Evolutionary conservation across 176 grass and related monocot species (phyloP), one percentile per base, ranked within the genome.

Genomic region (Musa acuminata): DNA sequence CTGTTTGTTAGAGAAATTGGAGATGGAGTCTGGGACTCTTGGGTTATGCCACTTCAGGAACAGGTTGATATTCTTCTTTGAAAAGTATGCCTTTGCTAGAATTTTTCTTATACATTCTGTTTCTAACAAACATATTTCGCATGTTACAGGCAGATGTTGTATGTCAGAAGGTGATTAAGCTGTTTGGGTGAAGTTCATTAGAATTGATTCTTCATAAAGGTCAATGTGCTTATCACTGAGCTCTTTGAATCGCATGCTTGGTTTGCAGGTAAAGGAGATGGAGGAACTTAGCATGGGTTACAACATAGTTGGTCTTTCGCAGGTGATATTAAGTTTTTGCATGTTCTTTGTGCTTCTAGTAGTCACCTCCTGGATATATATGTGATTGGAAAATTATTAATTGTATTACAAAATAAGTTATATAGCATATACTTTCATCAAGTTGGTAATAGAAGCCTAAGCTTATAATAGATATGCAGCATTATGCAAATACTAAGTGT

Each of bases 281-380:
- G 63, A 88, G 80, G 90, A 92, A 69, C 83, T 97, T 8, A 81
- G 80, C 8, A 68, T 77, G 77, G 93, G 93, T 78, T 97, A 88
- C 87, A 97, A 73, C 75, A 93, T 97, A 55, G 62, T 97, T 74
- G 93, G 90, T 66, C 87, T 97, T 66, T 97, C 93, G 71, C 93
- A 93, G 93, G 93, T 97, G 70, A 16, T 43, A 27, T 80, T 76
- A 76, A 67, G 26, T 84, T 13, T 51, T 82, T 26, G 49, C 82
- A 48, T 70, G 62, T 67, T 13, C 43, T 20, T 22, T 26, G 35
- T 57, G 8, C 17, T 19, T 74, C 16, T 55, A 20, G 12, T 35
- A 16, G 16, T 55, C 52, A 74, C 17, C 49, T 57, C 2, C 55
- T 57, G 1, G 55, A 57, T 57, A 4, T 12, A 57, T 57, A 17